A percentile compares a stretch with the other conserved stretches of the same genome.
phyloP scores from a whole-genome alignment of 2,329 filamentous ascomycete genomes.

The Rhinocladiella mackenziei region DNA sequence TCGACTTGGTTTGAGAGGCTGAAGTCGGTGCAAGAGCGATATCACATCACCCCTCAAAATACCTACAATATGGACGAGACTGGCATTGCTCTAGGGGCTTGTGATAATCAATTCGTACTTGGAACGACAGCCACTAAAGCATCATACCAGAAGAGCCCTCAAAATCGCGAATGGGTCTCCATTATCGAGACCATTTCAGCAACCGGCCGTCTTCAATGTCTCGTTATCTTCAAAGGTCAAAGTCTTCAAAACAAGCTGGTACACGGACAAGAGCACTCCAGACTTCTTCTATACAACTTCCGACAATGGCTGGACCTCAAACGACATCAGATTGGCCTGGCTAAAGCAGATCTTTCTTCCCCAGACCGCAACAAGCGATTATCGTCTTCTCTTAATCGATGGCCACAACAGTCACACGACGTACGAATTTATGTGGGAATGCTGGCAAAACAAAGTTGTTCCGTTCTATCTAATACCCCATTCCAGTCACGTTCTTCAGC shows the following conservation, averaged over 20 bases:
- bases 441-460: constrained; percentile 21
- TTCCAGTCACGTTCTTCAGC: constrained; percentile 29
- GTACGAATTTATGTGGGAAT: constrained; percentile 27
- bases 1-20: constrained; percentile 5
- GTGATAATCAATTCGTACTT: constrained; percentile 15
- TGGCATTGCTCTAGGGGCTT: constrained; percentile 15
- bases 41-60: constrained; percentile 23
- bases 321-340: constrained; percentile 23
- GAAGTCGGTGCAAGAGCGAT: background rate
- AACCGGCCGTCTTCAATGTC: constrained; percentile 5
- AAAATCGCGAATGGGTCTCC: constrained; percentile 21
- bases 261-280: constrained; percentile 16
- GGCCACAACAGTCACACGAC: constrained; percentile 23
- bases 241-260: constrained; percentile 25
- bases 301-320: constrained; percentile 28
- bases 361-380: constrained; percentile 2
- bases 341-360: constrained; percentile 25
- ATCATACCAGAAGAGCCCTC: constrained; percentile 12
- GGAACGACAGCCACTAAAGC: constrained; percentile 2
- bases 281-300: constrained; percentile 24
- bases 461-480: constrained; percentile 26
- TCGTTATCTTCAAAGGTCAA: constrained; percentile 30
- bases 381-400: constrained; percentile 26
- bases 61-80: constrained; percentile 26
- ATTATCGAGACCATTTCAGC: constrained; percentile 27